Evolutionary conservation across 805 yeast species (phyloP).

Genomic region (Yamadazyma nakazawae): DNA sequence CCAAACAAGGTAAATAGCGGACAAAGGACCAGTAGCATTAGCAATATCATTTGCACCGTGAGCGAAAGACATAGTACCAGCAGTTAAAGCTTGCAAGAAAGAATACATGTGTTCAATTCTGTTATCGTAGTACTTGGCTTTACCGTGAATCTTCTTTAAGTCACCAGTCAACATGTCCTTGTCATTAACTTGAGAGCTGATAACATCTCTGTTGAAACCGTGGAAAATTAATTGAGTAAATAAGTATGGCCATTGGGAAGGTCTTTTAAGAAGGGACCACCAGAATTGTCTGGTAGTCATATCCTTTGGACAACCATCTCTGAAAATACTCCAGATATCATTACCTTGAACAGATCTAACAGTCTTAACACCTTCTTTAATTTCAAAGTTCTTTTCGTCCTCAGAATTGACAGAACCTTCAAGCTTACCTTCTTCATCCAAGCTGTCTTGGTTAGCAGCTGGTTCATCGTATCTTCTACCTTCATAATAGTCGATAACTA

Average conservation of each 20-base stretch:
- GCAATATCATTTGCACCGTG: slow-evolving; percentile 81
- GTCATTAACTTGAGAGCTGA: slow-evolving; percentile 42
- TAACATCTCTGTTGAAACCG: slow-evolving; percentile 66
- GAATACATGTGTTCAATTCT: slow-evolving; percentile 67
- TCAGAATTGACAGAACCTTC: slow-evolving; percentile 10
- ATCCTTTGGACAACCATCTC: slow-evolving; percentile 10
- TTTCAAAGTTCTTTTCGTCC: slow-evolving; percentile 7
- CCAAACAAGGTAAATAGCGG: slow-evolving; percentile 66
- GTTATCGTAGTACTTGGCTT: slow-evolving; percentile 66
- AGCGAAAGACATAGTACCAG: slow-evolving; percentile 77
- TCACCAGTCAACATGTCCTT: slow-evolving; percentile 43
- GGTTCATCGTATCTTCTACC: slow-evolving; percentile 48
- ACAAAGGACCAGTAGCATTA: slow-evolving; percentile 73
- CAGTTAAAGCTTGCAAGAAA: slow-evolving; percentile 66
- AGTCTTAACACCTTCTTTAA: slow-evolving; percentile 7
- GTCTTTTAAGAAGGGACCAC: slow-evolving; percentile 41
- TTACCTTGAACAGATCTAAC: slow-evolving; percentile 2
- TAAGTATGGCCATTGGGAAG: slow-evolving; percentile 53
- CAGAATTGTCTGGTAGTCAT: slow-evolving; percentile 38
- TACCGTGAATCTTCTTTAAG: slow-evolving; percentile 49
- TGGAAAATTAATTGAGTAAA: slow-evolving; percentile 43
- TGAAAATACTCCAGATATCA: slow-evolving; percentile 2
- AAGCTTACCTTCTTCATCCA: slow-evolving; percentile 11
- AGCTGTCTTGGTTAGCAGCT: neutral
- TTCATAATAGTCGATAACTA: slow-evolving; percentile 61